These are phyloP conservation scores for Nemania abortiva DNA, from an alignment of 2,329 filamentous ascomycete species.

Conservation along the genomic window DNA sequence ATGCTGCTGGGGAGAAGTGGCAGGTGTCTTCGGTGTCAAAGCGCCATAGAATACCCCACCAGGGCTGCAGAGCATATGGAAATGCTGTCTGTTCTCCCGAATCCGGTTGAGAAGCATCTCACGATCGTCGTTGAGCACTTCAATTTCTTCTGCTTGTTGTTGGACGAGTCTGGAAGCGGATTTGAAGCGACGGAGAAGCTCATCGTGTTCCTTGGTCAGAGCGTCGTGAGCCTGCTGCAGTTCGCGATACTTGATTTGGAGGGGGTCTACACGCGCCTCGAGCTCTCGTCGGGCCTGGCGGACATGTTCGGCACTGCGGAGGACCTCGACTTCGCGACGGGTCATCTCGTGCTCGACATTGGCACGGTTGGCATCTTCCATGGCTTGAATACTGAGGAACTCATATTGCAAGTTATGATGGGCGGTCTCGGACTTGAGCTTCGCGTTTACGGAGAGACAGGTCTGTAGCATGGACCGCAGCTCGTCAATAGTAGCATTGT, in stretches of 20 bases:
- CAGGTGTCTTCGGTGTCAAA: conserved; percentile 68
- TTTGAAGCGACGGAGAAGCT: conserved; percentile 73
- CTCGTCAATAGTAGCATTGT: conserved; percentile 66
- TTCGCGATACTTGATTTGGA: conserved; percentile 68
- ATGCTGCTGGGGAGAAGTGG: conserved; percentile 60
- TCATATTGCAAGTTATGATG: conserved; percentile 93
- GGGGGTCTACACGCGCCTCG: conserved; percentile 64
- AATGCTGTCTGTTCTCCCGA: conserved; percentile 88
- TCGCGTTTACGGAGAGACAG: conserved; percentile 67
- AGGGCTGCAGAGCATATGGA: conserved; percentile 81
- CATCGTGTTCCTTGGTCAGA: conserved; percentile 73
- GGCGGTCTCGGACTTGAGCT: conserved; percentile 82
- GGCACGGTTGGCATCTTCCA: conserved; percentile 86
- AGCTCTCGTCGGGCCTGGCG: conserved; percentile 69
- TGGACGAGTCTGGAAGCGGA: conserved; percentile 83
- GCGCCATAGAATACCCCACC: conserved; percentile 74
- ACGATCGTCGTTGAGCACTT: conserved; percentile 79
- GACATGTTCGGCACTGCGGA: conserved; percentile 79
- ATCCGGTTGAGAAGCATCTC: conserved; percentile 84
- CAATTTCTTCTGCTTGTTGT: conserved; percentile 79
- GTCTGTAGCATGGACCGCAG: conserved; percentile 68
- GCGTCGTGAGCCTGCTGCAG: conserved; percentile 75
- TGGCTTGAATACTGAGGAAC: conserved; percentile 84
- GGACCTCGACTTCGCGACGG: conserved; percentile 86
- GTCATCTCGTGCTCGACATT: conserved; percentile 93